phyloP scores from a whole-genome alignment of 1,139 yeast genomes.

The Geotrichum fermentans region DNA sequence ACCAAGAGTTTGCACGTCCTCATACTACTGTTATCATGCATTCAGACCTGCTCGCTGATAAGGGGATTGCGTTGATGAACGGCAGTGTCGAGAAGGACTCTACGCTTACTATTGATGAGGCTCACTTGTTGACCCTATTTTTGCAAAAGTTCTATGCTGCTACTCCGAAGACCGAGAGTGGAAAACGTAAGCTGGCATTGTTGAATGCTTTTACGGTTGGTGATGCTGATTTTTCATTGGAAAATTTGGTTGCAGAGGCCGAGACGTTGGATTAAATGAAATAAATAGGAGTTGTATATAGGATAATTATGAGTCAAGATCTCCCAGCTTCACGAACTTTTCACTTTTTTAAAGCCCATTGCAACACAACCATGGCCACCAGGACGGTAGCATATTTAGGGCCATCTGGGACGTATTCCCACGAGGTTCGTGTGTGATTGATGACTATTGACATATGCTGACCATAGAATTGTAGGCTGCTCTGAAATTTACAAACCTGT shows the following conservation, averaged over 20 bases:
- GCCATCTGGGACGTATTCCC: slow-evolving; percentile 87
- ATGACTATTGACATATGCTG: slow-evolving; percentile 7
- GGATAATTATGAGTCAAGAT: slow-evolving; percentile 1
- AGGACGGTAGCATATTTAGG: slow-evolving; percentile 67
- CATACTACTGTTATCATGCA: slow-evolving; percentile 90
- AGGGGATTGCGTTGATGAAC: slow-evolving; percentile 75
- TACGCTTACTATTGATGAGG: slow-evolving; percentile 57
- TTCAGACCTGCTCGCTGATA: slow-evolving; percentile 61
- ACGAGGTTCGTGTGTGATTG: slow-evolving; percentile 48
- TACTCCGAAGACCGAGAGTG: slow-evolving; percentile 41
- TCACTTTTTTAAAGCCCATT: neutral
- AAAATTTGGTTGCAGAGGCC: slow-evolving; percentile 62
- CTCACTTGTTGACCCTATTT: slow-evolving; percentile 72
- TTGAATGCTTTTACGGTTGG: slow-evolving; percentile 69
- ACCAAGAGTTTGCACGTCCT: slow-evolving; percentile 88
- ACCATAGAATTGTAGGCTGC: slow-evolving; percentile 51
- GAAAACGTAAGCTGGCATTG: slow-evolving; percentile 49
- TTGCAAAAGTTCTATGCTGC: slow-evolving; percentile 88
- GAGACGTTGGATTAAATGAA: slow-evolving; percentile 59
- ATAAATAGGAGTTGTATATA: neutral
- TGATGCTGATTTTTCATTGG: slow-evolving; percentile 56
- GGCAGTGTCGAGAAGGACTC: slow-evolving; percentile 76
- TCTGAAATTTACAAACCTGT: slow-evolving; percentile 49
- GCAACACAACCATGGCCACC: neutral
- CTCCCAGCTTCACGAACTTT: neutral